These are phyloP conservation scores for Flaveria linearis DNA, from an alignment of 129 eudicot genomes.

Conservation along the genomic window DNA sequence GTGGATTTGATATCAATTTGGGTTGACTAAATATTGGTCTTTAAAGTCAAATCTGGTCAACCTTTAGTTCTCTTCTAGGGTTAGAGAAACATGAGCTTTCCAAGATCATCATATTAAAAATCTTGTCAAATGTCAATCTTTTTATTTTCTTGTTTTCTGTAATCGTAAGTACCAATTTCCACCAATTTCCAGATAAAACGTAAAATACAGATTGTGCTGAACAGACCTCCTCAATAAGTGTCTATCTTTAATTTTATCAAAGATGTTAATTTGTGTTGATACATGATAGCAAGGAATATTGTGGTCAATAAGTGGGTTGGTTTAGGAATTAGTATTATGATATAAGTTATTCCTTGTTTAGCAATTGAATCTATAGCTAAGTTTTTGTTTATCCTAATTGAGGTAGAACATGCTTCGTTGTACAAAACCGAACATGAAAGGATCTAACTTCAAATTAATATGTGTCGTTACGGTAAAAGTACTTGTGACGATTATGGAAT, in stretches of 20 bases:
- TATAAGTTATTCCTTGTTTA: neutral
- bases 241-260: too few species aligned
- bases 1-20: neutral
- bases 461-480: neutral
- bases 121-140: neutral
- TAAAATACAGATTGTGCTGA: neutral
- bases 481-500: slow-evolving; percentile 6
- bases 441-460: slow-evolving; percentile 17
- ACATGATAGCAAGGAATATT: neutral
- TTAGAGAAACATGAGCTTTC: neutral
- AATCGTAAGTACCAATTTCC: neutral
- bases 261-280: too few species aligned
- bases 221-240: too few species aligned
- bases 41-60: neutral
- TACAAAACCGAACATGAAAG: neutral
- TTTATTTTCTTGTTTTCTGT: neutral
- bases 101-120: neutral
- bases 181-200: too few species aligned
- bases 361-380: slow-evolving; percentile 10
- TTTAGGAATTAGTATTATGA: neutral
- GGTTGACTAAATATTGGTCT: neutral
- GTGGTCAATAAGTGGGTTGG: neutral
- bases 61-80: neutral
- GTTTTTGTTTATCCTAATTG: slow-evolving; percentile 35
- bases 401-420: slow-evolving; percentile 36